Percentiles rank a stretch among this genome's conserved stretches.
Evolutionary conservation across 1,284 basidiomycete genomes (phyloP).

Genomic region (Boletellus sp.): DNA sequence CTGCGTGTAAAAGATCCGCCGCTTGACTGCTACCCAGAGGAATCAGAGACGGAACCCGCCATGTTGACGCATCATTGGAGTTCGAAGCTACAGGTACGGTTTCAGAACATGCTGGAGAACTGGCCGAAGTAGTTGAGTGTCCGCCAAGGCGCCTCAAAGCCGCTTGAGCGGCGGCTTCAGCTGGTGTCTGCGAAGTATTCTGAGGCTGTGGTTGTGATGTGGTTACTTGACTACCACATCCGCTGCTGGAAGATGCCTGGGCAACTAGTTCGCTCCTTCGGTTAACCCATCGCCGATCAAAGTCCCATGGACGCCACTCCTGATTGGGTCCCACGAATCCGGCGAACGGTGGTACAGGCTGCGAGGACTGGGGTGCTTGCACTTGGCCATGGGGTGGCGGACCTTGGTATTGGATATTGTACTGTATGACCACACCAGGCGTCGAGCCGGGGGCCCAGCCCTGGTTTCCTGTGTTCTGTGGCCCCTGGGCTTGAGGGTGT

Average conservation of each 20-base stretch:
- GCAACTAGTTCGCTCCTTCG: slow-evolving; percentile 5
- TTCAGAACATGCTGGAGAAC: slow-evolving; percentile 6
- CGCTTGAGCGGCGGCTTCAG: slow-evolving; percentile 46
- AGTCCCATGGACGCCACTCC: slow-evolving; percentile 60
- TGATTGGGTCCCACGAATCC: slow-evolving; percentile 64
- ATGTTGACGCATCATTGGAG: slow-evolving; percentile 14
- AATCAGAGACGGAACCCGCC: slow-evolving; percentile 47
- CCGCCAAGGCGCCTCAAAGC: slow-evolving; percentile 37
- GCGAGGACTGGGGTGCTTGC: slow-evolving; percentile 31
- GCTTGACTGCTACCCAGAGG: slow-evolving; percentile 43
- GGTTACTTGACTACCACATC: slow-evolving; percentile 5
- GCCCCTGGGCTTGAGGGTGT: slow-evolving; percentile 18
- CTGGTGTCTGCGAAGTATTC: slow-evolving; percentile 26
- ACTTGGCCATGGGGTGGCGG: slow-evolving; percentile 25
- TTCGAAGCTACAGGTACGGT: slow-evolving; percentile 5
- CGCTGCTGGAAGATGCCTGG: slow-evolving; percentile 8
- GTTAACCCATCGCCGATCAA: slow-evolving; percentile 33
- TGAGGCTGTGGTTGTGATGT: slow-evolving; percentile 15
- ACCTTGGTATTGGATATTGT: slow-evolving; percentile 53
- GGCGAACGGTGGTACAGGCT: slow-evolving; percentile 42
- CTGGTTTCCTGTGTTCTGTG: slow-evolving; percentile 26
- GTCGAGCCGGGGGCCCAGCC: slow-evolving; percentile 32
- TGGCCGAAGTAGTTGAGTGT: slow-evolving; percentile 4
- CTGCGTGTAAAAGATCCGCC: slow-evolving; percentile 3
- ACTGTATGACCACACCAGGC: slow-evolving; percentile 49